phyloP scores from a whole-genome alignment of 306 rosid genomes.

The Gillenia trifoliata region DNA sequence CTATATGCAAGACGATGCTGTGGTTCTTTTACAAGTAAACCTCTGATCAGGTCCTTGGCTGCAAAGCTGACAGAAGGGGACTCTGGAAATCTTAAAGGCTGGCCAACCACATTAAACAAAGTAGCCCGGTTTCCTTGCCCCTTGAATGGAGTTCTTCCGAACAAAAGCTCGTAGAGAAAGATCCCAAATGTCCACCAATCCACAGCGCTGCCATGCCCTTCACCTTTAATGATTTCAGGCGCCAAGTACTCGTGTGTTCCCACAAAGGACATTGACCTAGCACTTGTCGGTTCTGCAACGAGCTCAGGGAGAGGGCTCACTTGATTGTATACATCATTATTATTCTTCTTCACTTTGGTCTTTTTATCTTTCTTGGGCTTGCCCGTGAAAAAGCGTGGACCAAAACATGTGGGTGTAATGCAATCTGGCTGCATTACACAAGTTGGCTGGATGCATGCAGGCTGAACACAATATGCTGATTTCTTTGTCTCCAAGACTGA shows the following conservation, averaged over 20 bases:
- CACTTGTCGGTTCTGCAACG: constrained; percentile 80
- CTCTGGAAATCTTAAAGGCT: constrained; percentile 89
- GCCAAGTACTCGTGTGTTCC: constrained; percentile 98
- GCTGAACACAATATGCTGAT: constrained; percentile 74
- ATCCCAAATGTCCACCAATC: constrained; percentile 99
- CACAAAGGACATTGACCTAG: constrained; percentile 94
- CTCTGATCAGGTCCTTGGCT: constrained; percentile 90
- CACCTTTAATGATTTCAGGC: constrained; percentile 90
- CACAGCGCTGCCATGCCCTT: constrained; percentile 98
- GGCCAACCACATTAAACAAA: constrained; percentile 89
- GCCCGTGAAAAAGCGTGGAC: constrained; percentile 52
- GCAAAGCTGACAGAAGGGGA: constrained; percentile 90
- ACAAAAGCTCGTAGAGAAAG: constrained; percentile 89
- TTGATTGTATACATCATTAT: constrained; percentile 50
- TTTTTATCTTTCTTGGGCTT: constrained; percentile 64
- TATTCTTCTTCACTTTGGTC: constrained; percentile 40
- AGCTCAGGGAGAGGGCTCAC: constrained; percentile 85
- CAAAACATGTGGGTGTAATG: constrained; percentile 76
- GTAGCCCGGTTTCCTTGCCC: constrained; percentile 83
- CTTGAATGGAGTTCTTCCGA: constrained; percentile 92
- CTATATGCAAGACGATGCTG: constrained; percentile 90
- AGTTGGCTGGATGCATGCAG: constrained; percentile 74
- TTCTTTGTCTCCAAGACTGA: constrained; percentile 47
- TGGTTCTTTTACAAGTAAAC: constrained; percentile 94
- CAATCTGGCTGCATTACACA: constrained; percentile 83